phyloP scores from a whole-genome alignment of 345 rosid species.

The Salix arbutifolia region DNA sequence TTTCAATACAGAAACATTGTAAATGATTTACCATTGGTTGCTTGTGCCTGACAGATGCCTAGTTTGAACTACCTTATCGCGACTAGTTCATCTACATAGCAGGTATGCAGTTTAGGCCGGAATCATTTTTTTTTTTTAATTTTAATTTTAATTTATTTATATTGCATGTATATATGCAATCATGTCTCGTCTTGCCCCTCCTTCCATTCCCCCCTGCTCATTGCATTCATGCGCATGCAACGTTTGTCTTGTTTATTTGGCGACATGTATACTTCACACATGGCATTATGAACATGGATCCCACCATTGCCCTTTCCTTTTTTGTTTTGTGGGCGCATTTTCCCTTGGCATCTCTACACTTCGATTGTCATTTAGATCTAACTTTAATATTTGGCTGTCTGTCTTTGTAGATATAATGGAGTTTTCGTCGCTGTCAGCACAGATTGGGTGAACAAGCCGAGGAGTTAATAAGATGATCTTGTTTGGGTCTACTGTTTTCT shows the following conservation, averaged over 20 bases:
- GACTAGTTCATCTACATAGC: neutral
- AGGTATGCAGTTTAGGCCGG: neutral
- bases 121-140: neutral
- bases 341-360: neutral
- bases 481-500: neutral
- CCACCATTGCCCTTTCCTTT: neutral
- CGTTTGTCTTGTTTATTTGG: neutral
- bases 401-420: conserved; percentile 6
- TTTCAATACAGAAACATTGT: neutral
- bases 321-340: neutral
- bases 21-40: neutral
- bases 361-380: neutral
- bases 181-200: neutral
- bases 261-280: neutral
- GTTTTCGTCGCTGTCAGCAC: neutral
- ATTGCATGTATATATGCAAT: neutral
- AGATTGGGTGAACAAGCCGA: neutral
- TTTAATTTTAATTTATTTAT: neutral
- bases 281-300: neutral
- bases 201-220: too few species aligned
- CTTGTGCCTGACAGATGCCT: conserved; percentile 13
- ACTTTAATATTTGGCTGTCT: neutral
- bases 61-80: neutral
- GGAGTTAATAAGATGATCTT: neutral
- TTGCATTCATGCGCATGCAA: neutral